Base-by-base conservation (phyloP, 768 basidiomycete genomes). In the Kwoniella botswanensis region DNA sequence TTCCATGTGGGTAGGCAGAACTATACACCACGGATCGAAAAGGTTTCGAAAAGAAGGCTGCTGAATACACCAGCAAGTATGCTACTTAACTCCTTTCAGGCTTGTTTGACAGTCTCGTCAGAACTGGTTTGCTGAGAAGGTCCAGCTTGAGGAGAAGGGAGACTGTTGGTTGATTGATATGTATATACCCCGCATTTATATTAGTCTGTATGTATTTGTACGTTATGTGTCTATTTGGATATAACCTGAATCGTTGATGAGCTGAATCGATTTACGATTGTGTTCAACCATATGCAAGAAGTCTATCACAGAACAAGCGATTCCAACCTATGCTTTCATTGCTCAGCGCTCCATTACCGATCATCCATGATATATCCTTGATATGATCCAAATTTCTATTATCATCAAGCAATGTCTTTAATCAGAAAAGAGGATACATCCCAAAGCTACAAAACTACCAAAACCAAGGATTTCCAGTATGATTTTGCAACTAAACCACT, bases 11-110 rank as follows among this genome's bases (percentile, higher is more conserved):
- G 2, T 65, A 83, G 79, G 78, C 80, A 21, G 79, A 81, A 24
- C 76, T 73, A 63, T 82, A 82, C 67, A 75, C 75, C 1, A 71
- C 61, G n/a, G 79, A 81, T 56, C 71, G 75, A n/a, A 72, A 69
- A 41, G 67, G 67, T 3, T 83, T 79, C 59, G 74, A 81, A 62
- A 73, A 76, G 63, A 76, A 74, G 58, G 81, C 79, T 11, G 65
- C 74, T 54, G 79, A 81, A 57, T 80, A 73, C 41, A 80, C 76
- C 22, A 57, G 67, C 41, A 78, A 81, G 72, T 63, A 63, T 50
- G 67, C 67, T 43, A 29, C 63, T 12, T 63, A 53, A 17, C 1
- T 77, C 72, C 60, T 65, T 67, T 35, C 62, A 13, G n/a, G 3
- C 42, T 35, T 9, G 4, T 35, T 35, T 35, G 35, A 35, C 6